These are phyloP conservation scores for Maudiozyma bulderi DNA, from an alignment of 805 yeast genomes.

Conservation along the genomic window DNA sequence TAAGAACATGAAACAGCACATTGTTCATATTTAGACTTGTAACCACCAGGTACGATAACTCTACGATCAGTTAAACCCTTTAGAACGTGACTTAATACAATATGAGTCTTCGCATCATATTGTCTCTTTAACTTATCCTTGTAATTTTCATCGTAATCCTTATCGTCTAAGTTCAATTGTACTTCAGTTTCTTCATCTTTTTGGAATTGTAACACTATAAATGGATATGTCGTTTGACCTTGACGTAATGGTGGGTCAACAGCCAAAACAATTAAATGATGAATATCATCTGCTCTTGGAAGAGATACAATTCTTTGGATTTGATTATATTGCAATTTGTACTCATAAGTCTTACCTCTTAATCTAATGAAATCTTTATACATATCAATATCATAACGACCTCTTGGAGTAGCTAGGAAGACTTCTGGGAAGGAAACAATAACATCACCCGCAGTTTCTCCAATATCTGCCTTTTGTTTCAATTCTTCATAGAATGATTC, in stretches of 20 bases:
- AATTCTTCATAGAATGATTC: conserved; percentile 80
- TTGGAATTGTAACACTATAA: conserved; percentile 79
- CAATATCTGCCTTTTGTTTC: conserved; percentile 88
- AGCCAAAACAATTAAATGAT: conserved; percentile 79
- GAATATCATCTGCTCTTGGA: conserved; percentile 90
- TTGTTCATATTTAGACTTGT: conserved; percentile 62
- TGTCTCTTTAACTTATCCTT: conserved; percentile 61
- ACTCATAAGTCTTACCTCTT: conserved; percentile 96
- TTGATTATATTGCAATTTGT: conserved; percentile 83
- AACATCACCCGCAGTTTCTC: conserved; percentile 89
- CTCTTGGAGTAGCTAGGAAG: conserved; percentile 92
- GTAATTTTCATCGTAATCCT: conserved; percentile 66
- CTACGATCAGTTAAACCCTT: conserved; percentile 85
- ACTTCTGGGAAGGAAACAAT: conserved; percentile 88
- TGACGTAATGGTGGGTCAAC: conserved; percentile 96
- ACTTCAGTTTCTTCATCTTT: conserved; percentile 87
- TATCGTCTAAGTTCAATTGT: conserved; percentile 76
- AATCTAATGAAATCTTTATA: conserved; percentile 78
- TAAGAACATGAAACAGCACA: conserved; percentile 87
- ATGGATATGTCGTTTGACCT: conserved; percentile 95
- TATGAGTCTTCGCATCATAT: conserved; percentile 77
- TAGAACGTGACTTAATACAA: conserved; percentile 79
- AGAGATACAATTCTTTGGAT: conserved; percentile 83
- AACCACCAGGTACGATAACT: conserved; percentile 76
- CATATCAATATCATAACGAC: conserved; percentile 95